Conservation (phyloP, 345 rosid genomes). For the Turritis glabra region DNA sequence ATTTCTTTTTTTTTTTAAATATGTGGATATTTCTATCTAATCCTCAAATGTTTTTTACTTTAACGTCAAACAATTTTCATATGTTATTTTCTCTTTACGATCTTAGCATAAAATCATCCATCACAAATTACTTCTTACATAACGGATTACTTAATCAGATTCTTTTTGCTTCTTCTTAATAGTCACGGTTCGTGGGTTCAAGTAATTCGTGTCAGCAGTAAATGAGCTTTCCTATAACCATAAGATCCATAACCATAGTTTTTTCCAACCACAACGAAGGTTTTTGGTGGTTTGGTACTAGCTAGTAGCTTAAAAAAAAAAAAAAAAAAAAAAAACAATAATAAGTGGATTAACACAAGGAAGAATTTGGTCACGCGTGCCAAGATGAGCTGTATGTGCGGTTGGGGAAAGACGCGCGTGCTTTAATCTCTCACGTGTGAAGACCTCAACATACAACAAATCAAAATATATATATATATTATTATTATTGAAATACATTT, state of each 20-base stretch:
- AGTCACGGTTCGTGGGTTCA: not conserved
- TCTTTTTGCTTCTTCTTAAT: not conserved
- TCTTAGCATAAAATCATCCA: too few species aligned
- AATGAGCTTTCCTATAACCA: not conserved
- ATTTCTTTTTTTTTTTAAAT: not conserved
- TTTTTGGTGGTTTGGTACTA: not conserved
- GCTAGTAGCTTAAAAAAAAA: too few species aligned
- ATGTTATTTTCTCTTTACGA: too few species aligned
- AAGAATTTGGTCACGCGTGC: constrained; percentile 61
- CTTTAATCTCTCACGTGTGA: constrained; percentile 62
- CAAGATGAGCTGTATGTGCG: constrained; percentile 45
- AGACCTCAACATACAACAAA: constrained; percentile 8
- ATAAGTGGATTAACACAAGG: constrained; percentile 9
- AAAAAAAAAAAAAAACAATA: too few species aligned
- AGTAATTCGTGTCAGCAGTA: not conserved
- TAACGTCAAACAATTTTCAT: too few species aligned
- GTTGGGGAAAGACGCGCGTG: constrained; percentile 49
- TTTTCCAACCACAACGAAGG: not conserved
- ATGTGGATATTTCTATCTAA: not conserved
- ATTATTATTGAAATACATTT: too few species aligned
- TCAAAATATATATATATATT: too few species aligned
- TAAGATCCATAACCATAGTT: not conserved
- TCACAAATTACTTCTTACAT: not conserved
- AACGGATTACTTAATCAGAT: not conserved
- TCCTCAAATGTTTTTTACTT: too few species aligned